phyloP scores from a whole-genome alignment of 176 grass and related monocot species.

The Phoenix dactylifera region DNA sequence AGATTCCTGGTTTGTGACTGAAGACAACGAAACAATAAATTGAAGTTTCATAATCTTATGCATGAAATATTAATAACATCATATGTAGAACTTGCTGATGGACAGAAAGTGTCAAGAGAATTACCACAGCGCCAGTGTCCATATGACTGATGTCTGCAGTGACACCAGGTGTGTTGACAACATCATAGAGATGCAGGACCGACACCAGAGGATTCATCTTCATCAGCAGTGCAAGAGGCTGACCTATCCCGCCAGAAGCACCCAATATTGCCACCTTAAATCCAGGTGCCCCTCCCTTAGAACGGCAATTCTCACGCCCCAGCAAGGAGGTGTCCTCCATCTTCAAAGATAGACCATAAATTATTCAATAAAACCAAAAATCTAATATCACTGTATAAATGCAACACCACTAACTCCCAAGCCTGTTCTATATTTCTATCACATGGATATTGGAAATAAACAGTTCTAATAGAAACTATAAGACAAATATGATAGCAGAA shows the following conservation, averaged over 20 bases:
- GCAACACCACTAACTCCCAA: too few relatives aligned
- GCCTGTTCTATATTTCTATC: too few relatives aligned
- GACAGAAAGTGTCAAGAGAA: not conserved
- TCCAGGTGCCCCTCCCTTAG: slow-evolving; percentile 69
- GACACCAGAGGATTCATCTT: slow-evolving; percentile 90
- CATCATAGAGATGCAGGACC: slow-evolving; percentile 79
- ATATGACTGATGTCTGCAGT: slow-evolving; percentile 88
- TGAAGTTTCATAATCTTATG: too few relatives aligned
- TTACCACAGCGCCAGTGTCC: slow-evolving; percentile 86
- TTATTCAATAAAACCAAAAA: too few relatives aligned
- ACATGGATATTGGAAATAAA: too few relatives aligned
- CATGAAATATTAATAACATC: too few relatives aligned
- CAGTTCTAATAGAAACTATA: too few relatives aligned
- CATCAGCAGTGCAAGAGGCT: slow-evolving; percentile 73
- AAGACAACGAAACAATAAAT: too few relatives aligned
- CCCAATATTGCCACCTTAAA: slow-evolving; percentile 84
- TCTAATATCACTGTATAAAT: too few relatives aligned
- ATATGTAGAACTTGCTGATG: too few relatives aligned
- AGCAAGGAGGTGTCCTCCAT: slow-evolving; percentile 37
- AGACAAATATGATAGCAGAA: too few relatives aligned
- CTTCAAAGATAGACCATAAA: slow-evolving; percentile 16
- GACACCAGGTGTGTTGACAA: slow-evolving; percentile 79
- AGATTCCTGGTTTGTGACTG: too few relatives aligned
- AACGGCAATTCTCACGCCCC: slow-evolving; percentile 36
- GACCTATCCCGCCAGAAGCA: slow-evolving; percentile 80